Conservation (phyloP, 106 monocot species). For the Platanthera guangdongensis region DNA sequence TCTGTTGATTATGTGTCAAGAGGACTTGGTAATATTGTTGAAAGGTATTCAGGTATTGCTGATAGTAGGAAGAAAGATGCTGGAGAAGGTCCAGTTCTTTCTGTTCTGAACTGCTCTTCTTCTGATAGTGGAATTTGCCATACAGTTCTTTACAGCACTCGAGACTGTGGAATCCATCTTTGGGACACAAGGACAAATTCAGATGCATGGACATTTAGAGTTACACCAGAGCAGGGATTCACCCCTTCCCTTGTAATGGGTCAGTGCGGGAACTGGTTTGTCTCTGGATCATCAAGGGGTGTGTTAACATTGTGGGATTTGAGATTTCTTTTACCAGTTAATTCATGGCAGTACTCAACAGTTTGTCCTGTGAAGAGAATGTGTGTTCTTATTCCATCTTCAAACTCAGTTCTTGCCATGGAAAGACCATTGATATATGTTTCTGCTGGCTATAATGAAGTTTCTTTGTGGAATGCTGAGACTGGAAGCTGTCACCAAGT, state of each 20-base stretch:
- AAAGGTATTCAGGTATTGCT: constrained; percentile 90
- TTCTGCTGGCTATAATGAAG: constrained; percentile 90
- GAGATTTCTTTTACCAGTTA: constrained; percentile 92
- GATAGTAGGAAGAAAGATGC: constrained; percentile 75
- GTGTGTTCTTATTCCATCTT: constrained; percentile 62
- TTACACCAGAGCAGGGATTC: constrained; percentile 63
- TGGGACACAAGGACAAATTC: constrained; percentile 69
- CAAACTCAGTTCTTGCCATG: constrained; percentile 34
- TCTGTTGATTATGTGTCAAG: constrained; percentile 79
- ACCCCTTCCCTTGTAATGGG: constrained; percentile 79
- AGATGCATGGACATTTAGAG: constrained; percentile 61
- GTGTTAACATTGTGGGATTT: constrained; percentile 88
- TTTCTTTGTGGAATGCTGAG: constrained; percentile 99
- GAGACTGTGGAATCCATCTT: constrained; percentile 56
- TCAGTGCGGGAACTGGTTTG: constrained; percentile 95
- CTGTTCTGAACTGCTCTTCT: constrained; percentile 64
- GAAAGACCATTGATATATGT: constrained; percentile 77
- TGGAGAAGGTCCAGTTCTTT: constrained; percentile 80
- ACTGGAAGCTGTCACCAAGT: constrained; percentile 98
- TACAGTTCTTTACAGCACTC: constrained; percentile 75
- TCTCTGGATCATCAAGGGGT: constrained; percentile 90
- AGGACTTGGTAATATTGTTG: constrained; percentile 64
- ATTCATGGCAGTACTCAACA: constrained; percentile 77
- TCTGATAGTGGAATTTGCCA: constrained; percentile 42
- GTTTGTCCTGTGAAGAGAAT: constrained; percentile 74